These are phyloP conservation scores for Nitzschia palea DNA, from an alignment of 108 stramenopile genomes.

Conservation along the genomic window DNA sequence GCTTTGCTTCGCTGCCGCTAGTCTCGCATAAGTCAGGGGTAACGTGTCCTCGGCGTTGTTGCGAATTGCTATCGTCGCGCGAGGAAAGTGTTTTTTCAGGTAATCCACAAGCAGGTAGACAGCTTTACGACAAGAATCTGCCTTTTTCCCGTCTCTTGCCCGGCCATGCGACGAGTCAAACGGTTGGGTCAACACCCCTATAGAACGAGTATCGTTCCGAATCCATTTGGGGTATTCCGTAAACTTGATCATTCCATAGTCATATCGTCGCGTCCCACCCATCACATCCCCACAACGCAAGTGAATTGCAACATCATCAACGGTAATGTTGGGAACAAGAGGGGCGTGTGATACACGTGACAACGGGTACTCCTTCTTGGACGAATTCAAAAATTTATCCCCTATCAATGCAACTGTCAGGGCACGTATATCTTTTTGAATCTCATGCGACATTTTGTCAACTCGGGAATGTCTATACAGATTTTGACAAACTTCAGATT, in stretches of 20 bases:
- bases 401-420: conserved; percentile 34
- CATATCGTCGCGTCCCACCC: not conserved
- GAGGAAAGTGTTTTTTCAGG: conserved; percentile 23
- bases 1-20: conserved; percentile 33
- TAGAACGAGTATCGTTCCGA: conserved; percentile 8
- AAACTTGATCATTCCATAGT: conserved; percentile 39
- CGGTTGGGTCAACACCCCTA: conserved; percentile 43
- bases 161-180: conserved; percentile 18
- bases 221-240: conserved; percentile 34
- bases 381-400: too few relatives aligned
- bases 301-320: conserved; percentile 46
- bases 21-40: conserved; percentile 28
- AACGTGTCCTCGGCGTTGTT: conserved; percentile 33
- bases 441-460: conserved; percentile 25
- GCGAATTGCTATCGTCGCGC: conserved; percentile 18
- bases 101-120: conserved; percentile 23
- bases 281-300: conserved; percentile 51
- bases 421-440: conserved; percentile 24
- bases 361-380: too few relatives aligned
- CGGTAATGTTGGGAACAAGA: conserved; percentile 8
- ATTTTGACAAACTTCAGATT: conserved; percentile 12
- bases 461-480: conserved; percentile 17
- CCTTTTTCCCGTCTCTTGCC: not conserved
- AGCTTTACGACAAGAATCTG: conserved; percentile 9
- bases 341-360: not conserved